Base-by-base conservation (phyloP, 495 filamentous ascomycete genomes). In the Aspergillus campestris region DNA sequence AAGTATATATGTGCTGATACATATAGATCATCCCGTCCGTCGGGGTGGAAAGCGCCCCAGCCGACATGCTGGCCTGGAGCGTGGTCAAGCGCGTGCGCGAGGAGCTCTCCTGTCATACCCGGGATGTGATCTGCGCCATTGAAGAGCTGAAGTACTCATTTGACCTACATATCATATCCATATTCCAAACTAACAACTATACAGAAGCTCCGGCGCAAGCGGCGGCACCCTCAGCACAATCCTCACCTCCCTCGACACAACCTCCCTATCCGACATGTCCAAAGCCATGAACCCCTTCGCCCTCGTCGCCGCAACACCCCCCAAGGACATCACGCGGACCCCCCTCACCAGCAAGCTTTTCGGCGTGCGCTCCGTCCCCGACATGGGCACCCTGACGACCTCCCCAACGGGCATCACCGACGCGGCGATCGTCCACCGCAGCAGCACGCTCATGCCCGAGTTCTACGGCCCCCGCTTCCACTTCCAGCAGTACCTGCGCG, bases 31-130 rank as follows among this genome's bases (percentile, higher is more conserved):
- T 98, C 42, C 86, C 88, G 7, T 83, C 88, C 54, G 80, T 82
- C 53, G 92, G 86, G 10, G 66, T 96, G 38, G 92, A 98, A 57
- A 90, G 86, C 32, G 87, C 82, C 1, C 87, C 87, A 0, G 73
- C 89, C 0, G 92, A 98, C 63, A 69, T 96, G 14, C 60, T 89
- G 31, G 72, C 87, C 30, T 94, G 77, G 70, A 65, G 77, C 2
- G 67, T 95, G 8, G 80, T 83, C 31, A 74, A 75, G 18, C 61
- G 74, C 36, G 73, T 92, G 40, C 79, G 80, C 8, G 71, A 81
- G 34, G 70, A 78, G 28, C 58, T 85, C 18, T 64, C 67, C 1
- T 67, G 70, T 8, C 68, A 72, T 7, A 83, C 80, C 1, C 60
- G 58, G 24, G 77, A 83, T 39, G 77, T 87, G 9, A 70, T 79